Conservation (phyloP, 129 eudicot genomes). For the Flaveria ramosissima region DNA sequence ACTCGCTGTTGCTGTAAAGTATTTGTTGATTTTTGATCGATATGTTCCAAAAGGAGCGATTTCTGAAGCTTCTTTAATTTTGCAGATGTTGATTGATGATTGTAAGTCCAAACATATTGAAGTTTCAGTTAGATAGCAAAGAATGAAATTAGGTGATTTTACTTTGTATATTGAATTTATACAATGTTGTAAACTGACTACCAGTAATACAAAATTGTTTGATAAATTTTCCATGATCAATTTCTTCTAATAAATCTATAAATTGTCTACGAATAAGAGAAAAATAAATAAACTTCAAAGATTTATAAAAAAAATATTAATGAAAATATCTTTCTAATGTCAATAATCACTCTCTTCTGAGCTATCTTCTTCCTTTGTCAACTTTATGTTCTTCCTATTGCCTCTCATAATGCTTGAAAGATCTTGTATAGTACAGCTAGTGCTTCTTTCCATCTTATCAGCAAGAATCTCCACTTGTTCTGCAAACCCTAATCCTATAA, state of each 20-base stretch:
- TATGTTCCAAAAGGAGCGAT: constrained; percentile 40
- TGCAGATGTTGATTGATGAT: constrained; percentile 55
- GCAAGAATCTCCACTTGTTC: constrained; percentile 66
- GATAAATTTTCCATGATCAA: no score
- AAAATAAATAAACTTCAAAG: not conserved
- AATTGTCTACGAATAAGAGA: not conserved
- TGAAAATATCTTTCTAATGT: not conserved
- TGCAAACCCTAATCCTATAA: constrained; percentile 65
- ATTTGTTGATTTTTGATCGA: constrained; percentile 45
- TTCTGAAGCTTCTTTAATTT: constrained; percentile 55
- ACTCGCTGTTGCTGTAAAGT: constrained; percentile 53
- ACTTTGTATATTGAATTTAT: constrained; percentile 25
- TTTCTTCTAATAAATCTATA: no score
- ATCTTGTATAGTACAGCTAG: constrained; percentile 66
- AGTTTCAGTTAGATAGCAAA: constrained; percentile 34
- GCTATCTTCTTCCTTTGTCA: constrained; percentile 43
- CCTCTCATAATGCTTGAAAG: constrained; percentile 64
- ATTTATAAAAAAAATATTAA: not conserved
- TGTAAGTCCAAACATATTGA: constrained; percentile 35
- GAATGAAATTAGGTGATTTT: not conserved
- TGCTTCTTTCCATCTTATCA: constrained; percentile 89
- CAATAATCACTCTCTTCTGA: constrained; percentile 59
- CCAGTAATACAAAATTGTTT: no score
- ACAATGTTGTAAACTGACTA: not conserved
- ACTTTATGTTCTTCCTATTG: constrained; percentile 37